Evolutionary conservation across 192 early-diverging fungal genomes (phyloP).

Genomic region (Thoreauomyces humboldtii): DNA sequence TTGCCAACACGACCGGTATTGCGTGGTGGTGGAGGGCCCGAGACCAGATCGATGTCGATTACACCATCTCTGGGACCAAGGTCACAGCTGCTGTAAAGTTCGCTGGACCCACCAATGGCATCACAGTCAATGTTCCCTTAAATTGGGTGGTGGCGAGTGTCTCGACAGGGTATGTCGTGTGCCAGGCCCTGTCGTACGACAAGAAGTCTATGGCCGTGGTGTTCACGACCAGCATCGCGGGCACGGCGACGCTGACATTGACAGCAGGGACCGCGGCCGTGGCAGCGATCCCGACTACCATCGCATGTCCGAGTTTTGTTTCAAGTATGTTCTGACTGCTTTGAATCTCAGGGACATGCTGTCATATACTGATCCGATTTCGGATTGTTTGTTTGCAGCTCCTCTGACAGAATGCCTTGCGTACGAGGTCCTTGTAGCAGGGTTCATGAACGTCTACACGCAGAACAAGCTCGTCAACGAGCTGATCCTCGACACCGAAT

Average conservation of each 20-base stretch:
- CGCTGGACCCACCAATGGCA: not conserved
- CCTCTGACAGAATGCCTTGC: constrained; percentile 1
- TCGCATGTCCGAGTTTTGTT: not conserved
- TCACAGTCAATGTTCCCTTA: not conserved
- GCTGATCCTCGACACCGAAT: constrained; percentile 2
- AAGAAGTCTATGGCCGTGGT: not conserved
- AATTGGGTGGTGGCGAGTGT: not conserved
- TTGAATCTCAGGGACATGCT: no score
- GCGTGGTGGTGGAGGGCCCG: constrained; percentile 2
- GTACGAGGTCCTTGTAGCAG: not conserved
- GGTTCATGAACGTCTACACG: not conserved
- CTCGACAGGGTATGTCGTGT: not conserved
- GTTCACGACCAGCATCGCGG: not conserved
- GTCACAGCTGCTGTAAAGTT: not conserved
- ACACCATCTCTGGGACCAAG: not conserved
- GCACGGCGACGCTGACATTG: constrained; percentile 7
- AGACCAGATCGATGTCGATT: not conserved
- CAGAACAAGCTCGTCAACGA: not conserved
- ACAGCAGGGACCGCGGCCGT: not conserved
- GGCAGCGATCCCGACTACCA: not conserved
- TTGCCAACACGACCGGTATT: constrained; percentile 1
- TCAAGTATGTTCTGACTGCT: no score
- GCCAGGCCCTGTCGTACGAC: constrained; percentile 4
- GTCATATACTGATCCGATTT: no score
- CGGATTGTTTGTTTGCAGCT: no score